Evolutionary conservation across 2,329 filamentous ascomycete species (phyloP).

Genomic region (Immersiporthe knoxdaviesiana): DNA sequence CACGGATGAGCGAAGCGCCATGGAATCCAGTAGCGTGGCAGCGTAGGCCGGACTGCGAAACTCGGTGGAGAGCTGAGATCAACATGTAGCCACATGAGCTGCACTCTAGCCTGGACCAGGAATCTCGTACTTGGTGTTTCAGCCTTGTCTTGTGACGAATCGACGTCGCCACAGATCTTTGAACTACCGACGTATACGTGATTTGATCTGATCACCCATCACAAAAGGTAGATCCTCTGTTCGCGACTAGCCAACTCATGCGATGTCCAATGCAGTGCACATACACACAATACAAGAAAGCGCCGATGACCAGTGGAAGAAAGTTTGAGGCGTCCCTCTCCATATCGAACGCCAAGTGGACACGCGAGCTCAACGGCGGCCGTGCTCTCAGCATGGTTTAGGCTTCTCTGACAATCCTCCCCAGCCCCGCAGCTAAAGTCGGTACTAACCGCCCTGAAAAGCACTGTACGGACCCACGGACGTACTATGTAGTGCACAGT

Average conservation of each 20-base stretch:
- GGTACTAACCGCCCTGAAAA: background rate
- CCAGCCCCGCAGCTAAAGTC: background rate
- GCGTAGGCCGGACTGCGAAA: background rate
- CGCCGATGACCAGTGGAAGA: background rate
- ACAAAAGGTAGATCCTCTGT: background rate
- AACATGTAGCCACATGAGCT: background rate
- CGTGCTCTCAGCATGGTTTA: background rate
- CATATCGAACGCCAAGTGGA: background rate
- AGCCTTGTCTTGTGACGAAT: background rate
- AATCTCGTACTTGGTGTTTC: background rate
- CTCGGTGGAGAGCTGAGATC: background rate
- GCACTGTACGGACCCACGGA: too few relatives aligned
- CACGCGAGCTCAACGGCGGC: background rate
- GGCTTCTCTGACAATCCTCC: background rate
- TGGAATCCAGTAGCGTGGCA: background rate
- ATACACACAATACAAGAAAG: too few relatives aligned
- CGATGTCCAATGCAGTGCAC: background rate
- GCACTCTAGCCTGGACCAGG: background rate
- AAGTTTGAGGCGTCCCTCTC: background rate
- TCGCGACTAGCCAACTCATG: background rate
- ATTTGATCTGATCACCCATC: background rate
- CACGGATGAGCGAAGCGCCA: background rate
- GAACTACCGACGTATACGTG: background rate
- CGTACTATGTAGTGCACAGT: too few relatives aligned
- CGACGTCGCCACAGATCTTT: background rate